Conservation (phyloP, 225 moss, liverwort and hornwort genomes). For the Pseudoscleropodium purum region DNA sequence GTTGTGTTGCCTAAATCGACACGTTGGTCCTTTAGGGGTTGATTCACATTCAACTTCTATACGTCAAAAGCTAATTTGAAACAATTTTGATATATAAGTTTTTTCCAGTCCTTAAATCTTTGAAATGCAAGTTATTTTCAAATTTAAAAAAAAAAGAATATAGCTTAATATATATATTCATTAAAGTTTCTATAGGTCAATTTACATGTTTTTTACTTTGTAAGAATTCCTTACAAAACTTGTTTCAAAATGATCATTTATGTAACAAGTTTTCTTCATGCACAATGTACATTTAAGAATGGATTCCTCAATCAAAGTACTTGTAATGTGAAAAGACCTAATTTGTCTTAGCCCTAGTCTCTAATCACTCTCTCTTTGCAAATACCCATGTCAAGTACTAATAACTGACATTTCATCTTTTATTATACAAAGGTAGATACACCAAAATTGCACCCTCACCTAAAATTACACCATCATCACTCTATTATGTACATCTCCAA, state of each 20-base stretch:
- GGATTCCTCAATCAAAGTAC: too few relatives aligned
- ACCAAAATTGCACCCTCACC: accelerated
- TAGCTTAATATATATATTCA: neutral
- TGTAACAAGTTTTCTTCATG: neutral
- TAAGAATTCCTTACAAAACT: neutral
- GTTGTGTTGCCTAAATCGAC: too few relatives aligned
- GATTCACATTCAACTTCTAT: neutral
- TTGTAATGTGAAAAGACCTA: accelerated
- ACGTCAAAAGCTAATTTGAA: too few relatives aligned
- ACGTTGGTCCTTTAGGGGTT: neutral
- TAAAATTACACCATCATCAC: accelerated
- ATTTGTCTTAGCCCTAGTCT: too few relatives aligned
- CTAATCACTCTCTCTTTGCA: neutral
- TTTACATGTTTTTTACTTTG: neutral
- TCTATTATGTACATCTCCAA: too few relatives aligned
- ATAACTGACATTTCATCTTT: neutral
- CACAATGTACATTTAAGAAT: neutral
- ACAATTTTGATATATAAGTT: accelerated
- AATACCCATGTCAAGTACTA: accelerated
- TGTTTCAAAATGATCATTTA: neutral
- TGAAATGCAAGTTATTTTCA: neutral
- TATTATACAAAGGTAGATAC: too few relatives aligned
- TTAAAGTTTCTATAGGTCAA: neutral
- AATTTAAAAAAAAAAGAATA: neutral
- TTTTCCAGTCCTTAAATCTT: neutral